Evolutionary conservation across 2,329 filamentous ascomycete genomes (phyloP).

Genomic region (Magnaporthiopsis rhizophila): DNA sequence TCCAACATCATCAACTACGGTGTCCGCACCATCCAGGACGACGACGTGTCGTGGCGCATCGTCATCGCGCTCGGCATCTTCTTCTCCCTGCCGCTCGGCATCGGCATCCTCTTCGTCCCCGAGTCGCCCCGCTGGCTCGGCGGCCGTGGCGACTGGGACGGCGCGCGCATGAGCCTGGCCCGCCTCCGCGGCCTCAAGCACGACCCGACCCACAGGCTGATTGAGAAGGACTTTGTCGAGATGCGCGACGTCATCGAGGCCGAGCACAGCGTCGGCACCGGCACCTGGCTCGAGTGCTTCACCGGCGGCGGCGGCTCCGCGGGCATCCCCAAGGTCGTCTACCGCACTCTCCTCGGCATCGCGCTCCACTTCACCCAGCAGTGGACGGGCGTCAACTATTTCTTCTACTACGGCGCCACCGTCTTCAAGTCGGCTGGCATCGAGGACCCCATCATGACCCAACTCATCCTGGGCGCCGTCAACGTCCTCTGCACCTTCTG

Average conservation of each 20-base stretch:
- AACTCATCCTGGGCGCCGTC: constrained; percentile 60
- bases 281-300: constrained; percentile 54
- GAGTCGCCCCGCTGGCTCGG: constrained; percentile 52
- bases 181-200: constrained; percentile 43
- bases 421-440: constrained; percentile 62
- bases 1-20: constrained; percentile 48
- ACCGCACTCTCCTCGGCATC: constrained; percentile 57
- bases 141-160: constrained; percentile 35
- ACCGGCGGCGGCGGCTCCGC: constrained; percentile 31
- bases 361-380: constrained; percentile 60
- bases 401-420: constrained; percentile 58
- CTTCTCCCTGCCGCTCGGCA: constrained; percentile 42
- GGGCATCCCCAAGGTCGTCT: constrained; percentile 31
- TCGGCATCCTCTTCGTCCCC: constrained; percentile 45
- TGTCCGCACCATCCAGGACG: constrained; percentile 32
- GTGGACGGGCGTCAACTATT: constrained; percentile 43
- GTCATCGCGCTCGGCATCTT: constrained; percentile 49
- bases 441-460: constrained; percentile 55
- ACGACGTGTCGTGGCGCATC: constrained; percentile 50
- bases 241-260: constrained; percentile 40
- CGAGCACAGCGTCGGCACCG: constrained; percentile 36
- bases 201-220: constrained; percentile 32
- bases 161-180: constrained; percentile 41
- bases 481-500: constrained; percentile 61
- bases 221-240: constrained; percentile 45